Evolutionary conservation across 768 basidiomycete genomes (phyloP).

Genomic region (Tephrocybe rancida): DNA sequence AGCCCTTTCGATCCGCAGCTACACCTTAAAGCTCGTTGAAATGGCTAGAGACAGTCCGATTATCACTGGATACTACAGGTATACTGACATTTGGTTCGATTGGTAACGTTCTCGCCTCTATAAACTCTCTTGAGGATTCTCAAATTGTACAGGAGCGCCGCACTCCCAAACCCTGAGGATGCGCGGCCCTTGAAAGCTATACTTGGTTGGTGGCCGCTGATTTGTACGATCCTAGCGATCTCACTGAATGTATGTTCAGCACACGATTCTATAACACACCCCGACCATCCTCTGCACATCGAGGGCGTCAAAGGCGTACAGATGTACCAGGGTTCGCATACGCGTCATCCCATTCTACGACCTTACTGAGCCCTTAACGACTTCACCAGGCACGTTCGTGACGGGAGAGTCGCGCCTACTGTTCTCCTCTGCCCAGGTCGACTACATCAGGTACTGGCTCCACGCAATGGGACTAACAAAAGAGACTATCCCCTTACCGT

Average conservation of each 20-base stretch:
- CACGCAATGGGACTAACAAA: conserved; percentile 72
- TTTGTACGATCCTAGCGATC: background rate
- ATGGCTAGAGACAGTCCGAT: conserved; percentile 39
- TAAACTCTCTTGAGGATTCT: background rate
- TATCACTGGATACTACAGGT: conserved; percentile 77
- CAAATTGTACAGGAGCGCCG: conserved; percentile 51
- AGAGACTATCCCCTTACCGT: conserved; percentile 69
- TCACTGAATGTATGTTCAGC: conserved; percentile 31
- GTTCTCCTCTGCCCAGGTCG: conserved; percentile 83
- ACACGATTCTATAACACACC: conserved; percentile 68
- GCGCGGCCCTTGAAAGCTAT: conserved; percentile 66
- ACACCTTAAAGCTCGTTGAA: conserved; percentile 7
- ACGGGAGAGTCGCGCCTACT: conserved; percentile 79
- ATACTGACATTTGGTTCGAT: conserved; percentile 84
- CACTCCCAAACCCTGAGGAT: conserved; percentile 61
- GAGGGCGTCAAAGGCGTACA: conserved; percentile 68
- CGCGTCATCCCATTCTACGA: no score
- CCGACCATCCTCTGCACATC: conserved; percentile 71
- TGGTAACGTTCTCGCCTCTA: conserved; percentile 45
- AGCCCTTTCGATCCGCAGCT: conserved; percentile 4
- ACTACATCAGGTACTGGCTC: conserved; percentile 85
- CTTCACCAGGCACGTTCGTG: conserved; percentile 56
- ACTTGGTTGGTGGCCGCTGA: conserved; percentile 39
- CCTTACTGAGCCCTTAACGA: background rate
- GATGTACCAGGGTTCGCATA: conserved; percentile 62